Percentiles rank a stretch among this genome's conserved stretches.
These are phyloP conservation scores for Henckelia pumila DNA, from an alignment of 257 asterid species.

Conservation along the genomic window DNA sequence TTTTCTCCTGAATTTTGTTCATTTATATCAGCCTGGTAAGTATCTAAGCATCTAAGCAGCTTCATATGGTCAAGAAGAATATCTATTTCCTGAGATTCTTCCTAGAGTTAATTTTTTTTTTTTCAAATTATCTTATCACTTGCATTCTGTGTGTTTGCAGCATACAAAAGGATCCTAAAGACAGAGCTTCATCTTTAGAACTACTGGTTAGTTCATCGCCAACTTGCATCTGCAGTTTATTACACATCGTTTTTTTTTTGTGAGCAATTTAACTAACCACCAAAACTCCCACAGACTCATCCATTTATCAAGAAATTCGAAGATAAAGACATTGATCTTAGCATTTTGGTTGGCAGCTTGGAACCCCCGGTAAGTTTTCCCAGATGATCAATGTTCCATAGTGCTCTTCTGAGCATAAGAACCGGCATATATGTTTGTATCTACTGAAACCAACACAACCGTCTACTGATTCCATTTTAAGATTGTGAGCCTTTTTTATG, in stretches of 20 bases:
- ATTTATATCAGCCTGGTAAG: slow-evolving; percentile 79
- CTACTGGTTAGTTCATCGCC: slow-evolving; percentile 64
- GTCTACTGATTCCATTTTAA: slow-evolving; percentile 1
- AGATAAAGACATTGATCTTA: slow-evolving; percentile 86
- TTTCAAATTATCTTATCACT: not conserved
- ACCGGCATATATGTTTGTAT: slow-evolving; percentile 22
- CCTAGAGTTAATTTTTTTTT: not conserved
- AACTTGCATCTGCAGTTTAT: not conserved
- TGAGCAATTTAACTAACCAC: not conserved
- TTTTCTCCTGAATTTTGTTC: slow-evolving; percentile 62
- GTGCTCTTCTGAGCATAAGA: slow-evolving; percentile 13
- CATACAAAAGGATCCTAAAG: slow-evolving; percentile 90
- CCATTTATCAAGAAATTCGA: slow-evolving; percentile 92
- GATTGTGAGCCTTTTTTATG: slow-evolving; percentile 4
- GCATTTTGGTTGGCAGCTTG: slow-evolving; percentile 76
- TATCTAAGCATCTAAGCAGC: not conserved
- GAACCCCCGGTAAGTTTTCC: slow-evolving; percentile 79
- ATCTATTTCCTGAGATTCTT: not conserved
- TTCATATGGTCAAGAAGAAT: slow-evolving; percentile 2
- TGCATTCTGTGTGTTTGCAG: slow-evolving; percentile 41
- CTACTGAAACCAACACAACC: slow-evolving; percentile 11
- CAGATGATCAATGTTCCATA: slow-evolving; percentile 37
- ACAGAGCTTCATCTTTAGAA: slow-evolving; percentile 79
- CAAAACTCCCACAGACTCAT: slow-evolving; percentile 18
- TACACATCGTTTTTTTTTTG: not conserved